A percentile compares a stretch with the other conserved stretches of the same genome.
Evolutionary conservation across 2,329 filamentous ascomycete species (phyloP).

Genomic region (Ascochyta rabiei): DNA sequence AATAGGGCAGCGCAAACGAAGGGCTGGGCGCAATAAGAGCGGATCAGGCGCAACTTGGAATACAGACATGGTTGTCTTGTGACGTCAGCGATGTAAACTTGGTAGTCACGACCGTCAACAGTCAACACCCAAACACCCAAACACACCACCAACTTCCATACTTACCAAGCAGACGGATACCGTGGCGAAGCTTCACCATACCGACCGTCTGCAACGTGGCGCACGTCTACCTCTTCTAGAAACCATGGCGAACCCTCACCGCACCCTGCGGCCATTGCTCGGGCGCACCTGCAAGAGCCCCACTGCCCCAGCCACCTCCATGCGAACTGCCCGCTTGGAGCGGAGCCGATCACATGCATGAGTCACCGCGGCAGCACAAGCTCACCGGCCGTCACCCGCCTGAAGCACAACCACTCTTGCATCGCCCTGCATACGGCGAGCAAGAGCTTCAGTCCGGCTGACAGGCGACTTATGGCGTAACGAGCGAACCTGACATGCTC

Average conservation of each 20-base stretch:
- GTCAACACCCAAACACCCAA: background rate
- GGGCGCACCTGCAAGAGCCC: slow-evolving; percentile 4
- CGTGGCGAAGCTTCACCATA: background rate
- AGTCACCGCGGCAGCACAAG: background rate
- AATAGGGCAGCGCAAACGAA: slow-evolving; percentile 11
- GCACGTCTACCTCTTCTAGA: background rate
- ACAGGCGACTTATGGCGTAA: too few species aligned
- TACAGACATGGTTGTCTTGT: background rate
- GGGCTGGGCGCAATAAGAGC: slow-evolving; percentile 6
- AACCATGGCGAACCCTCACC: background rate
- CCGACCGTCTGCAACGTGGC: background rate
- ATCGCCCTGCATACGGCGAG: slow-evolving; percentile 6
- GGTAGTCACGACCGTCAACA: background rate
- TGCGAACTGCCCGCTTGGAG: slow-evolving; percentile 16
- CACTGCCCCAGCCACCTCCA: background rate
- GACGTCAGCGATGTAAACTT: slow-evolving; percentile 1
- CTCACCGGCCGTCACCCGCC: slow-evolving; percentile 8
- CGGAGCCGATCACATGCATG: slow-evolving; percentile 9
- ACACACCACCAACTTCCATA: background rate
- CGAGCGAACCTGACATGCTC: background rate
- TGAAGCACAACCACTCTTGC: background rate
- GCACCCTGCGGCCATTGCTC: slow-evolving; percentile 1
- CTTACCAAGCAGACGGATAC: background rate
- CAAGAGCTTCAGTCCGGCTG: background rate
- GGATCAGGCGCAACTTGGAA: slow-evolving; percentile 18